These are phyloP conservation scores for Colletotrichum sp. DNA, from an alignment of 2,329 filamentous ascomycete genomes.

Conservation along the genomic window DNA sequence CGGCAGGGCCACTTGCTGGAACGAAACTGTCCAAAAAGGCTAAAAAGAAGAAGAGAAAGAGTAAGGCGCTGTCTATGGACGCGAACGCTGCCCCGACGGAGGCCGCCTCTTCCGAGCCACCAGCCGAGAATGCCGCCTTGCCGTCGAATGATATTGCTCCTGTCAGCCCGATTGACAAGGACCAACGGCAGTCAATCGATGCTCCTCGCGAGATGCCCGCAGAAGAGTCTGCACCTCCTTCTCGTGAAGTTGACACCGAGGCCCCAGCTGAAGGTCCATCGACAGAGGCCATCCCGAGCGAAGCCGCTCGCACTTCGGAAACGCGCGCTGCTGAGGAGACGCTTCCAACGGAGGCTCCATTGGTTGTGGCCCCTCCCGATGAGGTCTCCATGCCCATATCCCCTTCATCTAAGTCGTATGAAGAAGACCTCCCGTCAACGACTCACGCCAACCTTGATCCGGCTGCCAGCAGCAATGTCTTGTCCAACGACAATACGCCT, in stretches of 20 bases:
- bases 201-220: background rate
- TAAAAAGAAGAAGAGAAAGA: constrained; percentile 35
- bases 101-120: background rate
- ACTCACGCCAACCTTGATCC: background rate
- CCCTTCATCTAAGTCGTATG: background rate
- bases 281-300: background rate
- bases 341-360: background rate
- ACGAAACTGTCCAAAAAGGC: constrained; percentile 33
- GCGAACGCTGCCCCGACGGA: background rate
- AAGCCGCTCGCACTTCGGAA: background rate
- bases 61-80: background rate
- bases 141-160: background rate
- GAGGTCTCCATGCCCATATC: background rate
- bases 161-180: background rate
- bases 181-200: background rate
- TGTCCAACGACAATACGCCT: background rate
- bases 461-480: background rate
- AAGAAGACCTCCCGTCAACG: background rate
- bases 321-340: background rate
- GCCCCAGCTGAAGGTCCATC: background rate
- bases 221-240: background rate
- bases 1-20: background rate
- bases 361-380: background rate
- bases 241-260: background rate
- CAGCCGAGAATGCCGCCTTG: background rate